Conservation (phyloP, 2,329 filamentous ascomycete species). For the Cryoendolithus antarcticus region DNA sequence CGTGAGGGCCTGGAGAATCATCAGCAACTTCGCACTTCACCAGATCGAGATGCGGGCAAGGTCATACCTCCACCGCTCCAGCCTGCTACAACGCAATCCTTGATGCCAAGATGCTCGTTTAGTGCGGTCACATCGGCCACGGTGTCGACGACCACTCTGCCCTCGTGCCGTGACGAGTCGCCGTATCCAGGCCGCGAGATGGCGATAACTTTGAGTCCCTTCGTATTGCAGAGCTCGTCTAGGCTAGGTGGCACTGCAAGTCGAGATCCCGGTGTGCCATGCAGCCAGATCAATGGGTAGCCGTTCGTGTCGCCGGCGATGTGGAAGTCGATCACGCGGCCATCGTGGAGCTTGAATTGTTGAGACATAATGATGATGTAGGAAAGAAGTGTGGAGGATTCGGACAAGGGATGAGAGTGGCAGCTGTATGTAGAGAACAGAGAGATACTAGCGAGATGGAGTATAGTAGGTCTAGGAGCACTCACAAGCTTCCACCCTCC, state of each 20-base stretch:
- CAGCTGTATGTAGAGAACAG: no score
- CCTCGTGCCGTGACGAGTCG: constrained; percentile 5
- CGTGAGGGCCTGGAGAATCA: constrained; percentile 7
- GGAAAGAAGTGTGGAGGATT: background rate
- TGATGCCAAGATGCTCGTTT: constrained; percentile 7
- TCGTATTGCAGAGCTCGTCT: constrained; percentile 4
- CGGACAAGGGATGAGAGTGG: no score
- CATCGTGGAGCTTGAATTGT: constrained; percentile 7
- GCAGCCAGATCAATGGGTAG: constrained; percentile 7
- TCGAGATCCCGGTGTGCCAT: constrained; percentile 8
- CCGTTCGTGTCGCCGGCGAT: constrained; percentile 5
- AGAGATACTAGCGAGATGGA: no score
- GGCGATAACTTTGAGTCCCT: constrained; percentile 7
- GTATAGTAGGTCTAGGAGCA: no score
- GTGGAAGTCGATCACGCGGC: constrained; percentile 7
- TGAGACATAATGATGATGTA: constrained; percentile 2
- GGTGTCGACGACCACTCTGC: constrained; percentile 6
- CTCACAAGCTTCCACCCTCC: no score
- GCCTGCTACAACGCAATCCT: constrained; percentile 8
- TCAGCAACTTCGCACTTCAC: no score
- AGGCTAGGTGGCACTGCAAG: constrained; percentile 1
- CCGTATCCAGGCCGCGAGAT: constrained; percentile 10
- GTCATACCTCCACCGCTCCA: constrained; percentile 12
- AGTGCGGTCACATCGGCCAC: constrained; percentile 7
- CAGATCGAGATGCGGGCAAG: no score